phyloP scores from a whole-genome alignment of 352 stramenopile genomes.

The Phytophthora constricta region DNA sequence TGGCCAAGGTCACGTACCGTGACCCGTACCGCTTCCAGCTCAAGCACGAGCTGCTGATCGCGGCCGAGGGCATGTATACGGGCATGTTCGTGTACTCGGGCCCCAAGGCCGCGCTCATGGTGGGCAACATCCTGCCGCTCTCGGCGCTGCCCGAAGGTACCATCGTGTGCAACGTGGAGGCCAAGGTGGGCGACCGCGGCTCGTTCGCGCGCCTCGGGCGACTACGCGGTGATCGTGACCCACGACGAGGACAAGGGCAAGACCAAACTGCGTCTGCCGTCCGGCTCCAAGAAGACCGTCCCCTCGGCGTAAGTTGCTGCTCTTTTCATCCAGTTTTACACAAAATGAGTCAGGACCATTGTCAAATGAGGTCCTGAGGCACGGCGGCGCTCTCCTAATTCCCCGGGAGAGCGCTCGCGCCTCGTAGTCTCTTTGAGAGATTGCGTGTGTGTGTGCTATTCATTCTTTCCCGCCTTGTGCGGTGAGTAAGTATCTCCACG shows the following conservation, averaged over 20 bases:
- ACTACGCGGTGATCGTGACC: constrained; percentile 98
- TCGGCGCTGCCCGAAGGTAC: constrained; percentile 97
- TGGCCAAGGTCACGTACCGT: constrained; percentile 95
- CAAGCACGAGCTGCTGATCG: constrained; percentile 97
- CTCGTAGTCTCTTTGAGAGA: constrained; percentile 16
- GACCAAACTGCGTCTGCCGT: constrained; percentile 95
- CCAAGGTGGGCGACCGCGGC: constrained; percentile 95
- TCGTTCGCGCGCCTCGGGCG: constrained; percentile 96
- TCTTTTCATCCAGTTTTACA: constrained; percentile 26
- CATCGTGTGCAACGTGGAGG: constrained; percentile 99
- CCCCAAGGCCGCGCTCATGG: constrained; percentile 95
- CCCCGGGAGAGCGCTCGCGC: constrained; percentile 29
- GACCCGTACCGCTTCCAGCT: constrained; percentile 92
- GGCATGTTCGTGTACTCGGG: constrained; percentile 99
- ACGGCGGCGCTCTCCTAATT: constrained; percentile 38
- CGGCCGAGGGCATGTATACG: constrained; percentile 99
- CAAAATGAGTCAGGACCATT: constrained; percentile 37
- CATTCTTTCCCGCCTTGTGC: constrained; percentile 70
- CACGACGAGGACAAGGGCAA: constrained; percentile 99
- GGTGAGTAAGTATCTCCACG: constrained; percentile 84
- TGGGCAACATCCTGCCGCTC: constrained; percentile 98
- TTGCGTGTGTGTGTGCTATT: constrained; percentile 47
- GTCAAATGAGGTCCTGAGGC: constrained; percentile 28
- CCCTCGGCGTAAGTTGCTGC: constrained; percentile 85
- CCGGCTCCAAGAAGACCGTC: constrained; percentile 98